phyloP scores from a whole-genome alignment of 179 eudicot genomes.

The Beta lomatogona region DNA sequence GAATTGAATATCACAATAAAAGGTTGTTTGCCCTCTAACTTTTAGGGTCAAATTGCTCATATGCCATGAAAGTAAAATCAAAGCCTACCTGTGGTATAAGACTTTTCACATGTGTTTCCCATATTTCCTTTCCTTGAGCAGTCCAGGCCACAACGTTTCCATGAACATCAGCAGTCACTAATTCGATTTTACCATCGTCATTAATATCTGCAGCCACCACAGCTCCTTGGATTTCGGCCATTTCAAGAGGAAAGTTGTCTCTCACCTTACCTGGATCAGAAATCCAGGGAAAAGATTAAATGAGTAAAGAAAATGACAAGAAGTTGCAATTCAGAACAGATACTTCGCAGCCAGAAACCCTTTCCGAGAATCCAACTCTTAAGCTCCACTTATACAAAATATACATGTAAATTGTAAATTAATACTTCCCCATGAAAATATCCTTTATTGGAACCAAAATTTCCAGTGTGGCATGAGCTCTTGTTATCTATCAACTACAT shows the following conservation, averaged over 20 bases:
- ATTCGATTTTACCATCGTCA: constrained; percentile 95
- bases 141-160: constrained; percentile 99
- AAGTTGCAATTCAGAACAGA: background rate
- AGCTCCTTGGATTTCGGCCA: constrained; percentile 98
- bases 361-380: background rate
- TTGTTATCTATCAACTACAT: background rate
- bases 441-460: background rate
- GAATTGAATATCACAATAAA: background rate
- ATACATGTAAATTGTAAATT: background rate
- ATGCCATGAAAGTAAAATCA: background rate
- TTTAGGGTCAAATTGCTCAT: background rate
- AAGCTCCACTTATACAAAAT: background rate
- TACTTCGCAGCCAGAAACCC: background rate
- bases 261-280: constrained; percentile 69
- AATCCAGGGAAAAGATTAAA: background rate
- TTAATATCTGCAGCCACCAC: constrained; percentile 95
- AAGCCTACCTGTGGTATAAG: constrained; percentile 75
- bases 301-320: background rate
- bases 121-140: constrained; percentile 87
- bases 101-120: constrained; percentile 91
- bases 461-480: background rate
- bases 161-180: constrained; percentile 85
- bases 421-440: background rate
- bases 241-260: constrained; percentile 90
- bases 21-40: background rate